Conservation (phyloP, 2,329 filamentous ascomycete species). For the Ascochyta lentis region DNA sequence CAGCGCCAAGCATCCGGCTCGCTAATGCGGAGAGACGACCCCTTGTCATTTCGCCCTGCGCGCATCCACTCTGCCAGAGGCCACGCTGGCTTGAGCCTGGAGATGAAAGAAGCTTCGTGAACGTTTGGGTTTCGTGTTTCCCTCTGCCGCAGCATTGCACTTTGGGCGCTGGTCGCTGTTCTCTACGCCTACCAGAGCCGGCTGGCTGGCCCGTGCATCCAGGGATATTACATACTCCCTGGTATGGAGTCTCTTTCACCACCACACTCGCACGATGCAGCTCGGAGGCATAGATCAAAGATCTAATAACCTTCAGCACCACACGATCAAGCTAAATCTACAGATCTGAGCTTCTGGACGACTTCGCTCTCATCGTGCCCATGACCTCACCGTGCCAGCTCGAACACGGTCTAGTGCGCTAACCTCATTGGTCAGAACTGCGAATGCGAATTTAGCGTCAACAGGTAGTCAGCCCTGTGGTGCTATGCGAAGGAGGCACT, state of each 20-base stretch:
- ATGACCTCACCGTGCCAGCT: conserved; percentile 2
- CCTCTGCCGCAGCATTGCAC: neutral
- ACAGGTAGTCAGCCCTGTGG: neutral
- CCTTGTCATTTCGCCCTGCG: conserved; percentile 7
- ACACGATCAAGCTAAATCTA: neutral
- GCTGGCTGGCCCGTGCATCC: conserved; percentile 1
- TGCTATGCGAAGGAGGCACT: conserved; percentile 5
- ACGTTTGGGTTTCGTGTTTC: neutral
- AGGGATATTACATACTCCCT: neutral
- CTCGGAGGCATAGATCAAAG: neutral
- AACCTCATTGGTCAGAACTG: conserved; percentile 6
- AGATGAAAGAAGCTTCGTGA: conserved; percentile 7
- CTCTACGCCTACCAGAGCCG: neutral
- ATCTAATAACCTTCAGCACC: neutral
- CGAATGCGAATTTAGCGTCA: conserved; percentile 22
- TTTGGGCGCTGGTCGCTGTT: no score
- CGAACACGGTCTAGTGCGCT: neutral
- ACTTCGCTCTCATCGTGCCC: neutral
- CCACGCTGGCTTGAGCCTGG: conserved; percentile 30
- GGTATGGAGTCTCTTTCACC: neutral
- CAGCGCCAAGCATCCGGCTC: conserved; percentile 15
- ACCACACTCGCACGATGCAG: neutral
- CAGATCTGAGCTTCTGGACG: neutral
- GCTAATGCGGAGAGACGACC: conserved; percentile 20
- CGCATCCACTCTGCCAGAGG: conserved; percentile 21